Percentiles rank a stretch among this genome's conserved stretches.
Conservation (phyloP, 441 rosid species). For the Adansonia rubrostipa region DNA sequence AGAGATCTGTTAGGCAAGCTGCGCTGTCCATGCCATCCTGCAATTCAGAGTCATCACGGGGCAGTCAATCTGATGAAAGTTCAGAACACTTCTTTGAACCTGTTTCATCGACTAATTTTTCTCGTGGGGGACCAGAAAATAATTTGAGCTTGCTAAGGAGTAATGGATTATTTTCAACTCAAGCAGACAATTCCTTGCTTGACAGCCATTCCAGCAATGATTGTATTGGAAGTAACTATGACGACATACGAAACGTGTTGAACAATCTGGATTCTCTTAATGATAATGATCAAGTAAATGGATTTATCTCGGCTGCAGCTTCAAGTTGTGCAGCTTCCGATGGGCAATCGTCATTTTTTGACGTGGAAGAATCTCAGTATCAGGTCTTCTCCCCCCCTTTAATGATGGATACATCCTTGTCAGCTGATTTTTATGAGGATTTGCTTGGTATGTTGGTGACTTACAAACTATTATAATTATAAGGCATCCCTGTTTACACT, state of each 20-base stretch:
- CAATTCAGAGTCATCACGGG: slow-evolving; percentile 75
- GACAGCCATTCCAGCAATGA: slow-evolving; percentile 53
- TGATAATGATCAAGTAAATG: slow-evolving; percentile 72
- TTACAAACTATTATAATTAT: background rate
- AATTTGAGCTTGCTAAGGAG: slow-evolving; percentile 53
- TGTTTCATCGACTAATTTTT: slow-evolving; percentile 63
- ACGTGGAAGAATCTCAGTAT: slow-evolving; percentile 65
- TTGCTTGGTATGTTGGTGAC: slow-evolving; percentile 69
- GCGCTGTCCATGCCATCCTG: slow-evolving; percentile 69
- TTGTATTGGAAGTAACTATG: slow-evolving; percentile 57
- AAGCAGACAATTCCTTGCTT: slow-evolving; percentile 48
- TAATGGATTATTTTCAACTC: slow-evolving; percentile 58
- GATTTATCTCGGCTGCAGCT: slow-evolving; percentile 69
- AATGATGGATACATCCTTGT: slow-evolving; percentile 75
- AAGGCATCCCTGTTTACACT: no score
- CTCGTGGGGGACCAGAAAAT: slow-evolving; percentile 54
- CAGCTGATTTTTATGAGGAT: slow-evolving; percentile 85
- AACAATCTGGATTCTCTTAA: slow-evolving; percentile 68
- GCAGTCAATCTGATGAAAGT: slow-evolving; percentile 74
- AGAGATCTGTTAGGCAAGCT: slow-evolving; percentile 93
- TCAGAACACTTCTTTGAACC: slow-evolving; percentile 92
- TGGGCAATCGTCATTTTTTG: slow-evolving; percentile 62
- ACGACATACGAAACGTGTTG: slow-evolving; percentile 61
- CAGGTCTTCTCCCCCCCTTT: slow-evolving; percentile 96
- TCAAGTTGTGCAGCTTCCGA: slow-evolving; percentile 66